Evolutionary conservation across 2,329 filamentous ascomycete genomes (phyloP).

Genomic region (Clonostachys sp.): DNA sequence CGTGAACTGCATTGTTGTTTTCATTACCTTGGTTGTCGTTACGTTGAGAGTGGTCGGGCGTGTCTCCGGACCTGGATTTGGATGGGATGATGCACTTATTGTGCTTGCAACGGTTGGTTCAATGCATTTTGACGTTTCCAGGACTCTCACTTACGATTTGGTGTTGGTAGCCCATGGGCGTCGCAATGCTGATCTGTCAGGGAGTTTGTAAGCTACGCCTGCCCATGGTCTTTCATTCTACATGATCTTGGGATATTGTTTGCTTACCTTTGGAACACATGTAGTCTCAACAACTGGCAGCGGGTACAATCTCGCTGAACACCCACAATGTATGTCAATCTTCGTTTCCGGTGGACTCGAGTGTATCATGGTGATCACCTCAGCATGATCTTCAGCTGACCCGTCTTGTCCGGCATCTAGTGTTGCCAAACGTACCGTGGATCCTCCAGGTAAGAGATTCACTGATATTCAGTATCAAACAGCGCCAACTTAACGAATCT

Average conservation of each 20-base stretch:
- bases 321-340: constrained; percentile 10
- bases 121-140: background rate
- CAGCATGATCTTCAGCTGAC: too few relatives aligned
- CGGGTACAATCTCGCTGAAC: constrained; percentile 9
- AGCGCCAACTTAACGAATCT: constrained; percentile 7
- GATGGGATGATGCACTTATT: constrained; percentile 22
- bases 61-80: constrained; percentile 20
- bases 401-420: too few relatives aligned
- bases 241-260: too few relatives aligned
- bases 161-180: constrained; percentile 11
- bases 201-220: constrained; percentile 12
- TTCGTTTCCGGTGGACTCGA: background rate
- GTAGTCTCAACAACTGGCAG: constrained; percentile 15
- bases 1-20: constrained; percentile 21
- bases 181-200: constrained; percentile 17
- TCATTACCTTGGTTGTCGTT: constrained; percentile 18
- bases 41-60: constrained; percentile 16
- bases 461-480: constrained; percentile 6
- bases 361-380: too few relatives aligned
- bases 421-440: background rate
- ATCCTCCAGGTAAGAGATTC: background rate
- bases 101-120: constrained; percentile 14
- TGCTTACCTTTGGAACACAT: background rate
- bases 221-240: too few relatives aligned
- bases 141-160: background rate